Evolutionary conservation across 2,329 filamentous ascomycete species (phyloP), one percentile per base, ranked within the genome.

Genomic region (Cercospora janseana): DNA sequence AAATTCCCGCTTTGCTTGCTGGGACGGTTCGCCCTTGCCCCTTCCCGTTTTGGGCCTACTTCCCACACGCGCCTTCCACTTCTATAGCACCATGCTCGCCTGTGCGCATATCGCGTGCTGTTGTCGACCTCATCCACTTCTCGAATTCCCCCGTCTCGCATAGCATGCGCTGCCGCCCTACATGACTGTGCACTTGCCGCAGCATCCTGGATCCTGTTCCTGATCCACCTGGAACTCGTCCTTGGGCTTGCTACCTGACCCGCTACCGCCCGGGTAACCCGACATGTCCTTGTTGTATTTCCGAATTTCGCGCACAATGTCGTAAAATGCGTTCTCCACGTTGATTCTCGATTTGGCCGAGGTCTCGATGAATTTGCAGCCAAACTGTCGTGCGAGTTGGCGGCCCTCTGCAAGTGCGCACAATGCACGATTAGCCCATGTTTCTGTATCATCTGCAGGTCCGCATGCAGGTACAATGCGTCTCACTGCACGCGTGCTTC

Each of bases 221-320:
- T 81, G 79, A 54, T 84, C 83, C 31, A 46, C 43, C 60, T 85
- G 82, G 64, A 93, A 81, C 73, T 91, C 88, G 76, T 81, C 78
- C 62, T 63, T 61, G 1, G 62, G 59, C 38, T 60, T 61, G 41
- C 60, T 62, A 13, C 57, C 54, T 32, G 79, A 80, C 57, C 74
- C 73, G 53, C 75, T 76, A 61, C 55, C 83, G 76, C 60, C 84
- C 35, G 85, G 83, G 72, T 94, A 88, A 53, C 88, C 88, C 54
- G 91, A 90, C 85, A 96, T 94, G 69, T 97, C 92, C 70, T 93
- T 92, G 82, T 98, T 97, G 76, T 95, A 97, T 74, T 89, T 87
- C 74, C 93, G 84, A 68, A 98, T 98, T 71, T 97, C 93, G 69
- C 93, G 87, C 52, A 98, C 93, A 63, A 97, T 91, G 69, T 97